Evolutionary conservation across 176 grass and related monocot genomes (phyloP).

Genomic region (Dactylis glomerata): DNA sequence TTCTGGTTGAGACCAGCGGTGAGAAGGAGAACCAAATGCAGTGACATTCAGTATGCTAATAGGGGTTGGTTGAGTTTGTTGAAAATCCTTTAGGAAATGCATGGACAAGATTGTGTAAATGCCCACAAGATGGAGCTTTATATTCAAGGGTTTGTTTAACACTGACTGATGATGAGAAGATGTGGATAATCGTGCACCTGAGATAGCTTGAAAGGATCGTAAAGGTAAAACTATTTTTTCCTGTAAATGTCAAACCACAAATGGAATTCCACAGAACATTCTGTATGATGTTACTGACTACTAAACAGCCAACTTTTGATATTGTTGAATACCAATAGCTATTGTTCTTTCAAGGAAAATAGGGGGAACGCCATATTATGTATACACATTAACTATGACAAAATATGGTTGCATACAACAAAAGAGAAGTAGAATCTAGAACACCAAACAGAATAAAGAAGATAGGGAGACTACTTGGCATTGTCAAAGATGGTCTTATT

Average conservation of each 20-base stretch:
- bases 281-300: background rate
- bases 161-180: background rate
- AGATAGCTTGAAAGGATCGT: background rate
- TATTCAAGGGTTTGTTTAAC: background rate
- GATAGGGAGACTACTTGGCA: too few species aligned
- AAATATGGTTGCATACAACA: too few species aligned
- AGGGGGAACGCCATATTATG: too few species aligned
- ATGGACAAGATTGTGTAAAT: background rate
- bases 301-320: background rate
- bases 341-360: too few species aligned
- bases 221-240: background rate
- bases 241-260: background rate
- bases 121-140: background rate
- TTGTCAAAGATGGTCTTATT: too few species aligned
- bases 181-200: background rate
- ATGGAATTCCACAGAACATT: background rate
- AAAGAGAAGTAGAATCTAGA: too few species aligned
- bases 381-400: too few species aligned
- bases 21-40: background rate
- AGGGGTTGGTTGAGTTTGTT: background rate
- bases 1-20: background rate
- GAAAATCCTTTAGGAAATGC: background rate
- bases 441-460: too few species aligned
- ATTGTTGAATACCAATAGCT: background rate
- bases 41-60: background rate